Evolutionary conservation across 768 basidiomycete species (phyloP).

Genomic region (Panaeolus cyanescens): DNA sequence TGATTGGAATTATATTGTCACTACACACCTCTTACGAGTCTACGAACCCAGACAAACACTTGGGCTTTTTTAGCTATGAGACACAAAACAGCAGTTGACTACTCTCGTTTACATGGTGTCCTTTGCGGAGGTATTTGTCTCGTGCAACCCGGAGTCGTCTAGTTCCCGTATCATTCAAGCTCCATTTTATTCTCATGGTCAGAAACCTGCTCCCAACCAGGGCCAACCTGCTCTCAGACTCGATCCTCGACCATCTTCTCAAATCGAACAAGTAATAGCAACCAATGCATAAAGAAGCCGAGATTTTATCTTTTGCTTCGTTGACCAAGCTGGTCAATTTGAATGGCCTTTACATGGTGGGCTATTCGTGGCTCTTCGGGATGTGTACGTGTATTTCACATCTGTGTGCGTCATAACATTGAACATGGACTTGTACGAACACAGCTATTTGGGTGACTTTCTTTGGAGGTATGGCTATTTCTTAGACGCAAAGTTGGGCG

Average conservation of each 20-base stretch:
- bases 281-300: conserved; percentile 30
- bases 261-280: background rate
- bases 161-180: background rate
- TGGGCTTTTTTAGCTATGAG: too few relatives aligned
- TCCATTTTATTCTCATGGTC: background rate
- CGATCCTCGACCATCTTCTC: background rate
- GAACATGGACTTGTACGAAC: background rate
- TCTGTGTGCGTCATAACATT: background rate
- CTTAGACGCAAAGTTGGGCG: background rate
- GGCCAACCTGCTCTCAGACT: background rate
- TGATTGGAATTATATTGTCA: too few relatives aligned
- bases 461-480: conserved; percentile 51
- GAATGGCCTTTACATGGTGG: conserved; percentile 50
- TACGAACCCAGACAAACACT: too few relatives aligned
- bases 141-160: background rate
- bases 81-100: too few relatives aligned
- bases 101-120: too few relatives aligned
- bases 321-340: conserved; percentile 34
- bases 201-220: background rate
- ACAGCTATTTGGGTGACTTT: conserved; percentile 65
- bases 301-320: conserved; percentile 36
- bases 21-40: too few relatives aligned
- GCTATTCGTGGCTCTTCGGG: conserved; percentile 67
- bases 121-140: background rate
- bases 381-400: conserved; percentile 53